A percentile compares a stretch with the other conserved stretches of the same genome.
Evolutionary conservation across 73 alveolate species (phyloP).

Genomic region (Tetrahymena borealis): DNA sequence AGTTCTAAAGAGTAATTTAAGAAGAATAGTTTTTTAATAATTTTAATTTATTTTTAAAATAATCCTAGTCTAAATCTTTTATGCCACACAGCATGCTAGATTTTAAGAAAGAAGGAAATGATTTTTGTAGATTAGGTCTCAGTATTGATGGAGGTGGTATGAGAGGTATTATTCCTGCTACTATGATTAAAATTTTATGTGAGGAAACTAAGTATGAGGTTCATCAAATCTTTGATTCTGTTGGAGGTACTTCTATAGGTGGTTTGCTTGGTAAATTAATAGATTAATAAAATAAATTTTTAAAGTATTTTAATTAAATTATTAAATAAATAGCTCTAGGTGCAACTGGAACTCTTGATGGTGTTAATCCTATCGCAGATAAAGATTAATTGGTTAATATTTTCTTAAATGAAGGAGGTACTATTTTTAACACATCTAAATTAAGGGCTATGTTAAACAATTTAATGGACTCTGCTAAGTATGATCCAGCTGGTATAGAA

Average conservation of each 20-base stretch:
- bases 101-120: not conserved
- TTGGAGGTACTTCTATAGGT: slow-evolving; percentile 45
- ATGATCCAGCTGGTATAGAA: slow-evolving; percentile 31
- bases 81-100: not conserved
- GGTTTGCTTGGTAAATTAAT: not conserved
- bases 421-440: slow-evolving; percentile 13
- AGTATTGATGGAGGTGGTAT: slow-evolving; percentile 43
- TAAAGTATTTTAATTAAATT: too few relatives aligned
- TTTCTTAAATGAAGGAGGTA: slow-evolving; percentile 11
- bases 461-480: slow-evolving; percentile 8
- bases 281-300: too few relatives aligned
- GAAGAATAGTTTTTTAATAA: not conserved
- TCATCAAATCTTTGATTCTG: slow-evolving; percentile 16
- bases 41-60: not conserved
- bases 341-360: slow-evolving; percentile 22
- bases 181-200: slow-evolving; percentile 18
- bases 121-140: slow-evolving; percentile 12
- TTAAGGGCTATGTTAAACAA: not conserved
- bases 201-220: slow-evolving; percentile 15
- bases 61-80: not conserved
- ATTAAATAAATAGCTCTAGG: slow-evolving; percentile 11
- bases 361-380: slow-evolving; percentile 8
- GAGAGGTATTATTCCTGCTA: slow-evolving; percentile 40
- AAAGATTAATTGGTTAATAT: slow-evolving; percentile 7
- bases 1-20: too few relatives aligned